Evolutionary conservation across 108 stramenopile species (phyloP), one percentile per base, ranked within the genome.

Genomic region (Phaeodactylum tricornutum): DNA sequence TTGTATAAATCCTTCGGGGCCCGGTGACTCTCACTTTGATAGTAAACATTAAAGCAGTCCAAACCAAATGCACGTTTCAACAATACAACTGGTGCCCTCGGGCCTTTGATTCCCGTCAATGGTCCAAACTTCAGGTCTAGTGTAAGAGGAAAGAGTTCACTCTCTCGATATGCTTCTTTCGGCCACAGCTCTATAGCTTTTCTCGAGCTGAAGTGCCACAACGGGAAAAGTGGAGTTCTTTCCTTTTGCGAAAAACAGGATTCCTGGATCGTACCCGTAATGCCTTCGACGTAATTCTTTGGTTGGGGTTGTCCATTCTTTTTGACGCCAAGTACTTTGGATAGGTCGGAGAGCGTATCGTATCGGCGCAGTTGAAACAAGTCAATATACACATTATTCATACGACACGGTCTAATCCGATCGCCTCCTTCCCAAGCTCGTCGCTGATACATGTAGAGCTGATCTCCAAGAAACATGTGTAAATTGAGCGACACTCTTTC

Each of bases 111-210:
- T 19, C 48, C 35, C 14, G 38, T 29, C n/a, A 85, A 26, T 2
- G 78, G 78, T 17, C 79, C 79, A 54, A 80, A 75, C 42, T 75
- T 71, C 24, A 74, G 43, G 28, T 57, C 39, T 4, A 29, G 29
- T 2, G 44, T 29, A 27, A 74, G 33, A 6, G 82, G 82, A 47
- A 73, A 79, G 22, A 80, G 42, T 59, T 85, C 83, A 3, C 22
- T 16, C 1, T 56, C 56, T 26, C 66, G 50, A 33, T 77, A 74
- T 0, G 72, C 64, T 38, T 85, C 83, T 37, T 71, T 70, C 29
- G 79, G 60, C 83, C 83, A 85, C 65, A 78, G 47, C 61, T 80
- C 78, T 27, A 85, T 50, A 12, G 79, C 79, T 45, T 85, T 80
- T 17, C 78, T 58, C n/a, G 71, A 75, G n/a, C 44, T 26, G 60